phyloP scores from a whole-genome alignment of 371 early-diverging fungal species.

The Phascolomyces articulosus region DNA sequence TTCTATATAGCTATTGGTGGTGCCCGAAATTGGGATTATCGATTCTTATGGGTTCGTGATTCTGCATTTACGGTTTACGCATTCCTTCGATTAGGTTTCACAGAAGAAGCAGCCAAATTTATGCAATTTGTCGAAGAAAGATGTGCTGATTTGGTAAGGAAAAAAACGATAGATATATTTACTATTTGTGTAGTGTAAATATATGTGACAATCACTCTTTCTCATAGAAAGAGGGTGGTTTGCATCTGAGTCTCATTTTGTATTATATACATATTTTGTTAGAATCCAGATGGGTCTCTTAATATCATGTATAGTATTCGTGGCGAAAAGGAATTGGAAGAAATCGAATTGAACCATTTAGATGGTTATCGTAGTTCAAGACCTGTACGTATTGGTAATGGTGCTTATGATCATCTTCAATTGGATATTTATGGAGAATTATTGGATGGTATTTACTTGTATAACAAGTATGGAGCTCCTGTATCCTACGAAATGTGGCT shows the following conservation, averaged over 20 bases:
- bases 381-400: constrained; percentile 88
- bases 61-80: constrained; percentile 85
- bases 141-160: constrained; percentile 62
- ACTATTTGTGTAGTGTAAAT: background rate
- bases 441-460: constrained; percentile 80
- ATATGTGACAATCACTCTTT: background rate
- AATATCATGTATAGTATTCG: constrained; percentile 86
- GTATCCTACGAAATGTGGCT: constrained; percentile 82
- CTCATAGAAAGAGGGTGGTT: too few species aligned
- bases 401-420: constrained; percentile 79
- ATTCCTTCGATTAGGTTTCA: constrained; percentile 76
- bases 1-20: constrained; percentile 75
- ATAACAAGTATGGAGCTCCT: constrained; percentile 80
- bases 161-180: background rate
- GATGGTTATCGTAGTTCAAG: constrained; percentile 78
- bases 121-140: constrained; percentile 70
- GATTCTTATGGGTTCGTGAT: constrained; percentile 85
- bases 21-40: constrained; percentile 84
- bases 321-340: constrained; percentile 66
- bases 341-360: constrained; percentile 66
- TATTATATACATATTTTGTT: background rate
- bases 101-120: constrained; percentile 70
- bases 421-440: constrained; percentile 87
- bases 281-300: constrained; percentile 76
- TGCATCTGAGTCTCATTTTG: too few species aligned